phyloP scores from a whole-genome alignment of 164 flowering plant genomes.

The Tetracentron sinense region DNA sequence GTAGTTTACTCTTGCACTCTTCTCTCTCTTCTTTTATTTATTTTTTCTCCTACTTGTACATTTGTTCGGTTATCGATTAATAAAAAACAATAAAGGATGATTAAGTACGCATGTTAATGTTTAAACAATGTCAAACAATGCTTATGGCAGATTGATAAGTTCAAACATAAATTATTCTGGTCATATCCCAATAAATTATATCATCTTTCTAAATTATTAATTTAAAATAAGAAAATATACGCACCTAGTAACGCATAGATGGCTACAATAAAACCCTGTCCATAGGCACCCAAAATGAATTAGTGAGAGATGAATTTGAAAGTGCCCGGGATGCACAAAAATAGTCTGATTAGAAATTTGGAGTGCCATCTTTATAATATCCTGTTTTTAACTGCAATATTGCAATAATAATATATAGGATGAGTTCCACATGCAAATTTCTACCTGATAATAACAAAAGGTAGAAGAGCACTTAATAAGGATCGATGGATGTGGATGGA shows the following conservation, averaged over 20 bases:
- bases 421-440: background rate
- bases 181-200: background rate
- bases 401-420: too few species aligned
- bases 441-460: background rate
- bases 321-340: background rate
- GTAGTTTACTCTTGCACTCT: background rate
- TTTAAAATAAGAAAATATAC: slow-evolving; percentile 11
- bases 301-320: slow-evolving; percentile 12
- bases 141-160: background rate
- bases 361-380: background rate
- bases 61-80: background rate
- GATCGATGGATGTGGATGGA: background rate
- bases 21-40: background rate
- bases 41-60: background rate
- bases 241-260: slow-evolving; percentile 69
- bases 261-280: slow-evolving; percentile 65
- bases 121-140: background rate
- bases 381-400: too few species aligned
- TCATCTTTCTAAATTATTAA: background rate
- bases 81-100: background rate
- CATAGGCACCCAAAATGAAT: slow-evolving; percentile 18
- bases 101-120: background rate
- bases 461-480: background rate
- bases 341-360: background rate
- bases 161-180: background rate